Percentiles rank a stretch among this genome's conserved stretches.
Conservation (phyloP, 495 filamentous ascomycete genomes). For the Penicillium roqueforti region DNA sequence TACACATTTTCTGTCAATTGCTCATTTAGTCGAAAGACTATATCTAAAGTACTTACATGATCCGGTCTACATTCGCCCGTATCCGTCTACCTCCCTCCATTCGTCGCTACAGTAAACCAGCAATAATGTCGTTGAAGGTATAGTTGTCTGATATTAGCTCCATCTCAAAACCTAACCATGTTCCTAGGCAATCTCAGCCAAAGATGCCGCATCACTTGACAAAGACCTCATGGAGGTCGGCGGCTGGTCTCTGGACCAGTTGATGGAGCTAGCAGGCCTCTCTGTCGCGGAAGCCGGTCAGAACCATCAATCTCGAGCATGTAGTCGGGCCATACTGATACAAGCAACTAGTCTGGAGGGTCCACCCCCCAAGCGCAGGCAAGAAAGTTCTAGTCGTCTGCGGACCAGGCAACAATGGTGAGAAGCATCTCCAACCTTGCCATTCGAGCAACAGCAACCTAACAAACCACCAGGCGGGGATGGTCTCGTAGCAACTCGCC, state of each 20-base stretch:
- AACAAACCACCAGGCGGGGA: conserved; percentile 65
- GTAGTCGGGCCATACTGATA: not conserved
- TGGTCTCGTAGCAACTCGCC: conserved; percentile 89
- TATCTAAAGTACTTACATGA: conserved; percentile 21
- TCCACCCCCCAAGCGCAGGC: conserved; percentile 73
- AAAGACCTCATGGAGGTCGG: conserved; percentile 91
- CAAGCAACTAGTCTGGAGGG: conserved; percentile 23
- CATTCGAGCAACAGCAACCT: conserved; percentile 3
- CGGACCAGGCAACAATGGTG: conserved; percentile 93
- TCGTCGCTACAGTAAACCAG: conserved; percentile 29
- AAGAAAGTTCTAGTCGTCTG: conserved; percentile 79
- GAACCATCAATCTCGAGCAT: not conserved
- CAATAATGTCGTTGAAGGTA: conserved; percentile 44
- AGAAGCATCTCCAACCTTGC: conserved; percentile 13
- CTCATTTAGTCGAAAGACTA: not conserved
- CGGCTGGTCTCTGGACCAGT: conserved; percentile 89
- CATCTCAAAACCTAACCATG: not conserved
- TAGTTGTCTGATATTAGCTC: not conserved
- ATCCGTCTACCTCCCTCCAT: conserved; percentile 10
- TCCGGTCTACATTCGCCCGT: conserved; percentile 16
- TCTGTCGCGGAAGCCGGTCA: conserved; percentile 89
- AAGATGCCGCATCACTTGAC: conserved; percentile 83
- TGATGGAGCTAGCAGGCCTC: conserved; percentile 94
- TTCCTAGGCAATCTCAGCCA: conserved; percentile 73
- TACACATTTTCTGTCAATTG: not conserved